Base-by-base conservation (phyloP, 768 basidiomycete genomes). In the Agrocybe pediades region DNA sequence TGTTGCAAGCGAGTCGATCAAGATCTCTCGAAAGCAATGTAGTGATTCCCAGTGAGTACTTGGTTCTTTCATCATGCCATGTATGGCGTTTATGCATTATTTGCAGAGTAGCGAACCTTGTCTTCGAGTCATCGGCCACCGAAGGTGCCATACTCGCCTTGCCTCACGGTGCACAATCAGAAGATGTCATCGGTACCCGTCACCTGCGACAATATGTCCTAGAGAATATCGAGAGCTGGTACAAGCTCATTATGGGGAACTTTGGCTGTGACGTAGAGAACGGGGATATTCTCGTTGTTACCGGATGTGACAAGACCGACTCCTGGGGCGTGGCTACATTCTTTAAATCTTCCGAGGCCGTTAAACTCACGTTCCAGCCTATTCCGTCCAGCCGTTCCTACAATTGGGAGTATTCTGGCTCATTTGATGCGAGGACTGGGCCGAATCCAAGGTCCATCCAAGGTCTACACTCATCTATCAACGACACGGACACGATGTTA, bases 101-200 rank as follows among this genome's bases (percentile, higher is more conserved):
- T 36, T 3, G 3, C 11, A 36, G 33, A 36, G 33, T 13, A 11
- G 33, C n/a, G 3, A 50, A 54, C 8, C 24, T 58, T 1, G 29
- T 53, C 4, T 64, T 64, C 43, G 27, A 58, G 15, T 51, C 55
- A 1, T 53, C 49, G 2, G 54, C 43, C 6, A 17, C 53, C 21
- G 63, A 64, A 42, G 63, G 60, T 11, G 63, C 61, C 1, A 55
- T 64, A 26, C 41, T 64, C 16, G 53, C 59, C 1, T 50, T 64
- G 47, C 63, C 63, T 19, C 44, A 57, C 5, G 63, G 63, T 0
- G 57, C 61, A 6, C 11, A 46, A 2, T 54, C 61, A 0, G 47
- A 57, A 8, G 57, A 62, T 25, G 33, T 60, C 9, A 19, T n/a
- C 4, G 53, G 45, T 36, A 9, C 46, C 16, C 20, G 21, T 1